Percentiles rank a stretch among this genome's conserved stretches.
Evolutionary conservation across 306 rosid species (phyloP).

Genomic region (Rosa chinensis): DNA sequence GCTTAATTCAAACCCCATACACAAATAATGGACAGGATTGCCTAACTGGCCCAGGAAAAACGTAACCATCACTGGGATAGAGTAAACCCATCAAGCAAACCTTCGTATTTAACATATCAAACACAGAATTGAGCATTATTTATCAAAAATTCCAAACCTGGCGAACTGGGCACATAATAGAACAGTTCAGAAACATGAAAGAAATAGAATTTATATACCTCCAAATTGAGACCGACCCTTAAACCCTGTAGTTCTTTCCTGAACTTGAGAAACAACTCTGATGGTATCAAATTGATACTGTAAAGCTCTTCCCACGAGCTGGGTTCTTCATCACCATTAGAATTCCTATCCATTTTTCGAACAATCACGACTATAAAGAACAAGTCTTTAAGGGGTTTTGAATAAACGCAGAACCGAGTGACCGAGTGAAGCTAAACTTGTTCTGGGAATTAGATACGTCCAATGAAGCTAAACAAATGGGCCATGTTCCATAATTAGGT

Average conservation of each 20-base stretch:
- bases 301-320: slow-evolving; percentile 71
- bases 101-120: neutral
- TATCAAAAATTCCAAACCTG: neutral
- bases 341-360: slow-evolving; percentile 44
- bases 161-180: slow-evolving; percentile 1
- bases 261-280: slow-evolving; percentile 79
- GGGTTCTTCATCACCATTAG: slow-evolving; percentile 63
- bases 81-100: slow-evolving; percentile 1
- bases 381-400: neutral
- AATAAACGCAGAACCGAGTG: neutral
- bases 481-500: neutral
- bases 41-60: neutral
- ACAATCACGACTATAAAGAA: slow-evolving; percentile 6
- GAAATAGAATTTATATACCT: slow-evolving; percentile 40
- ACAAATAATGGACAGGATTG: neutral
- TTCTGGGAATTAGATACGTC: neutral
- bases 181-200: neutral
- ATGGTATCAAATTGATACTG: slow-evolving; percentile 69
- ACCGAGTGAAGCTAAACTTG: neutral
- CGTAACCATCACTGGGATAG: neutral
- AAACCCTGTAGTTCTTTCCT: slow-evolving; percentile 76
- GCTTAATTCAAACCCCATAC: neutral
- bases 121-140: neutral
- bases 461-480: neutral
- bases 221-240: slow-evolving; percentile 81